These are phyloP conservation scores for Sarcodon aspratus DNA, from an alignment of 768 basidiomycete genomes.

Conservation along the genomic window DNA sequence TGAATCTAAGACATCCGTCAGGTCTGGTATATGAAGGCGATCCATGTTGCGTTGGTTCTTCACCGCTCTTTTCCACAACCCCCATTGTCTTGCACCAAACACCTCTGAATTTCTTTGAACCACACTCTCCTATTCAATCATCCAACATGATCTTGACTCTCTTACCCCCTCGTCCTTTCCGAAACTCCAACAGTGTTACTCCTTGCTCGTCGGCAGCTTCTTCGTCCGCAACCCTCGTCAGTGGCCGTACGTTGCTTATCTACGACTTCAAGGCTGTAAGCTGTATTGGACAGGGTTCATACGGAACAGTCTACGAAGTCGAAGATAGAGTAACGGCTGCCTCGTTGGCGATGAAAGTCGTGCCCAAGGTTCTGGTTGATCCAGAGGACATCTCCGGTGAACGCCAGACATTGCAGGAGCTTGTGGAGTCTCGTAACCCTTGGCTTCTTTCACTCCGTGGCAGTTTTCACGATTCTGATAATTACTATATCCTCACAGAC, in stretches of 20 bases:
- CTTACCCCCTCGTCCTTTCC: too few species aligned
- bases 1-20: too few species aligned
- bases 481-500: neutral
- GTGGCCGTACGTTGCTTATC: neutral
- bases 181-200: too few species aligned
- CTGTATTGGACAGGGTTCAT: constrained; percentile 11
- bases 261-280: constrained; percentile 11
- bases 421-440: neutral
- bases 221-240: neutral
- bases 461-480: neutral
- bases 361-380: neutral
- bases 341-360: constrained; percentile 11
- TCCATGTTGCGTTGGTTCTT: too few species aligned
- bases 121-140: too few species aligned
- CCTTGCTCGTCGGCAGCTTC: too few species aligned
- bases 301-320: constrained; percentile 13
- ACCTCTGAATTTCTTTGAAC: too few species aligned
- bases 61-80: too few species aligned
- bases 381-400: neutral
- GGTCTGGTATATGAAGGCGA: too few species aligned
- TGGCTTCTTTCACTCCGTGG: neutral
- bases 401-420: neutral
- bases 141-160: too few species aligned
- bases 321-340: constrained; percentile 9
- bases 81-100: too few species aligned